Conservation (phyloP, 208 protist species). For the Crithidia brevicula region DNA sequence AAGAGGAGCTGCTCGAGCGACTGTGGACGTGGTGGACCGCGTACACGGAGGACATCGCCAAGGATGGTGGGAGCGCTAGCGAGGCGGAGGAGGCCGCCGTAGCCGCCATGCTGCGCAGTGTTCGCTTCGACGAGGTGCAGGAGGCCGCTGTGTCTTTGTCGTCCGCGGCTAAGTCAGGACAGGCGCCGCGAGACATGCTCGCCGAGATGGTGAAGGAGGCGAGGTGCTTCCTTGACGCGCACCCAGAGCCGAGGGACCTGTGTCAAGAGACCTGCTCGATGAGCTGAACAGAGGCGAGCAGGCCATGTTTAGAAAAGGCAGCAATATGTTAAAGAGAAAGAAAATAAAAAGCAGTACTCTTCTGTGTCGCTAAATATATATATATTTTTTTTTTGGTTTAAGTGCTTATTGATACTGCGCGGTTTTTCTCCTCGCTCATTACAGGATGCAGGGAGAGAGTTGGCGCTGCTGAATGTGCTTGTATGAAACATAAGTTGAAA, state of each 20-base stretch:
- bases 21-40: constrained; percentile 33
- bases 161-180: neutral
- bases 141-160: constrained; percentile 1
- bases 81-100: constrained; percentile 4
- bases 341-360: constrained; percentile 8
- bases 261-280: neutral
- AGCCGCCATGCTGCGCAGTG: constrained; percentile 17
- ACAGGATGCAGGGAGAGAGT: too few relatives aligned
- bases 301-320: neutral
- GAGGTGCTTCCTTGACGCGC: neutral
- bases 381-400: too few relatives aligned
- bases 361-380: too few relatives aligned
- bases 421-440: too few relatives aligned
- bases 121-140: neutral
- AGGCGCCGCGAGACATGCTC: neutral
- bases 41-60: constrained; percentile 6
- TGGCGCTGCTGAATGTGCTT: too few relatives aligned
- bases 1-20: constrained; percentile 24
- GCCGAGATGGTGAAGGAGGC: neutral
- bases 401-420: too few relatives aligned
- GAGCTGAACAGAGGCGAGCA: neutral
- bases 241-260: neutral
- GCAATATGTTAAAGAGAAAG: neutral
- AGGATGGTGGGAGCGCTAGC: neutral
- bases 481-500: too few relatives aligned